Evolutionary conservation across 768 basidiomycete species (phyloP), one percentile per base, ranked within the genome.

Genomic region (Pulveroboletus ravenelii): DNA sequence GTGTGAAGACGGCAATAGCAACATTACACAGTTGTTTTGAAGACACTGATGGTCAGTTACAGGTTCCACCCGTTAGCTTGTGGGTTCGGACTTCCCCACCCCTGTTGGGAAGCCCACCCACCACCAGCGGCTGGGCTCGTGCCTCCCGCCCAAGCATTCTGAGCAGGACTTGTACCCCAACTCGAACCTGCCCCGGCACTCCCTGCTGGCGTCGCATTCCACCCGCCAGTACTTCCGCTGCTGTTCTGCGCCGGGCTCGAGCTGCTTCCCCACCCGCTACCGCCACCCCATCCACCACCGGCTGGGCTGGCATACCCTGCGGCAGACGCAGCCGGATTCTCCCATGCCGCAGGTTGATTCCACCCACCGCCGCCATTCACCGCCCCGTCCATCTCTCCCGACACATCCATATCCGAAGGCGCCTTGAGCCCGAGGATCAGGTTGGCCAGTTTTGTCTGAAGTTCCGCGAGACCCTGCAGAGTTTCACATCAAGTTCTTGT

Each of bases 391-490:
- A 71, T 73, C 50, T 68, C 72, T 35, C 63, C 65, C 2, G 73
- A 62, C 14, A 81, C 66, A 50, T 84, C 84, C 34, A 78, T 64
- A 37, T 87, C 82, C 13, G 79, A 75, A 50, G 75, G 76, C 12
- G 74, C 72, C 65, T 90, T 89, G 12, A 91, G 74, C 10, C 83
- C 86, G 40, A 89, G 76, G 45, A 89, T 84, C 47, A 92, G 74
- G 56, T 85, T 88, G 2, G 86, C 89, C 27, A 92, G 72, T 63
- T 92, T 92, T 35, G 79, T 81, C 64, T 89, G 88, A 12, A 92
- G 75, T 66, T 89, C 86, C 31, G 79, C 76, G 18, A 92, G 75
- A 41, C 89, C 89, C 85, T 91, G 41, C 12, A 44, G 57, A 23
- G 45, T 10, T 20, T 47, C n/a, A 45, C 34, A 6, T 39, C 50